phyloP scores from a whole-genome alignment of 306 rosid genomes.

The Sesbania bispinosa region DNA sequence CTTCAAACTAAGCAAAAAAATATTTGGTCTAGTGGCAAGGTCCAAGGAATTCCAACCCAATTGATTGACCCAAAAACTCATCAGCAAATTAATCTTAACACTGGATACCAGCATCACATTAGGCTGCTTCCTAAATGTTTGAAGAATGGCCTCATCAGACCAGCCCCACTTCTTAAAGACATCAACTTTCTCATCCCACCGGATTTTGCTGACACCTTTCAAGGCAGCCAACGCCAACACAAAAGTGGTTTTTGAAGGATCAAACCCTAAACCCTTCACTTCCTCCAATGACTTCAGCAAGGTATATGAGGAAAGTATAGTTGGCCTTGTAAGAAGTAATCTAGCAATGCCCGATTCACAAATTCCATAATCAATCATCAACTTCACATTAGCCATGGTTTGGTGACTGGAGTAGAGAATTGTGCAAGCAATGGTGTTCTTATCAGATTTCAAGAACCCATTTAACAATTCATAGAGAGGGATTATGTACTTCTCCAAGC shows the following conservation, averaged over 20 bases:
- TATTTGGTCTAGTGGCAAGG: not conserved
- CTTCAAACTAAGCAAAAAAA: slow-evolving; percentile 32
- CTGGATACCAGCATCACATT: slow-evolving; percentile 2
- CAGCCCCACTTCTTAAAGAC: not conserved
- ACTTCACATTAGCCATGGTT: not conserved
- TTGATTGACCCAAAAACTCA: slow-evolving; percentile 42
- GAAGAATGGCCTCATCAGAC: not conserved
- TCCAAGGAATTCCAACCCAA: slow-evolving; percentile 26
- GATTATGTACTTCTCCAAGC: not conserved
- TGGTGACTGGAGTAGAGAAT: not conserved
- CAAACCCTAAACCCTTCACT: not conserved
- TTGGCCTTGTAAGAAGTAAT: not conserved
- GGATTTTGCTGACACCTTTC: not conserved
- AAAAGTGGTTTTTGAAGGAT: not conserved
- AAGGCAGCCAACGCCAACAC: not conserved
- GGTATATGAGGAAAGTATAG: not conserved
- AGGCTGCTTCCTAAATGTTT: not conserved
- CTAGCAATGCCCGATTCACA: not conserved
- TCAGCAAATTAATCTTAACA: slow-evolving; percentile 27
- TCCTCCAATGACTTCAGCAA: not conserved
- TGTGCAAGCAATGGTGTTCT: not conserved
- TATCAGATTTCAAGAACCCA: not conserved
- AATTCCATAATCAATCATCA: not conserved
- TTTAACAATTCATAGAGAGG: not conserved
- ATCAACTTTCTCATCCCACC: not conserved